phyloP scores from a whole-genome alignment of 2,329 filamentous ascomycete genomes.

The Rhinocladiella similis region DNA sequence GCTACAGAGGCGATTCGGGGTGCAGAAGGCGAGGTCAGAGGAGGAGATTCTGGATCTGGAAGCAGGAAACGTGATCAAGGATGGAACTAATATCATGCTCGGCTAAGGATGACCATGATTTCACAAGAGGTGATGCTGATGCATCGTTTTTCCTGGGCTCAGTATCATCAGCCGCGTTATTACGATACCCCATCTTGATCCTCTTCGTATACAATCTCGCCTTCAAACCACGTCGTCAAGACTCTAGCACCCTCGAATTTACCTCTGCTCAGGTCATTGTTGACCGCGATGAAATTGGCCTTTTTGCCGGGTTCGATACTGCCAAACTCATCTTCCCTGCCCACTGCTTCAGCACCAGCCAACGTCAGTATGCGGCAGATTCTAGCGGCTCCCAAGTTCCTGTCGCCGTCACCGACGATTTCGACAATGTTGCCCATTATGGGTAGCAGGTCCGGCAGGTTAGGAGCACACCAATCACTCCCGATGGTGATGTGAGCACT shows the following conservation, averaged over 20 bases:
- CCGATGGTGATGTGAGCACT: slow-evolving; percentile 34
- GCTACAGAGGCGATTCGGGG: slow-evolving; percentile 44
- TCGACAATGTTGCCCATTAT: neutral
- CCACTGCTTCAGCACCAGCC: slow-evolving; percentile 33
- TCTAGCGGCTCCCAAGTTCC: neutral
- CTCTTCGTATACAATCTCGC: slow-evolving; percentile 18
- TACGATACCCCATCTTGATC: neutral
- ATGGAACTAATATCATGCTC: neutral
- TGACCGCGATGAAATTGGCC: slow-evolving; percentile 35
- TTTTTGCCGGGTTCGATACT: slow-evolving; percentile 35
- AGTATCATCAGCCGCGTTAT: too few species aligned
- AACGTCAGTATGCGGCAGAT: slow-evolving; percentile 32
- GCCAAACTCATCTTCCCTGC: slow-evolving; percentile 29
- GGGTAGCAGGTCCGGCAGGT: neutral
- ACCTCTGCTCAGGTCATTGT: slow-evolving; percentile 35
- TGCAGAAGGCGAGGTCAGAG: slow-evolving; percentile 36
- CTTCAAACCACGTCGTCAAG: slow-evolving; percentile 33
- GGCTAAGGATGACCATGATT: neutral
- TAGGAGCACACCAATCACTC: slow-evolving; percentile 18
- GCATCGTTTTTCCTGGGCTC: neutral
- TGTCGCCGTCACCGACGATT: neutral
- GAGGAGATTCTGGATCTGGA: neutral
- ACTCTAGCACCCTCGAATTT: slow-evolving; percentile 32
- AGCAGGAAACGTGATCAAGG: neutral
- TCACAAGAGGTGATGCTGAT: neutral